A percentile compares a stretch with the other conserved stretches of the same genome.
phyloP scores from a whole-genome alignment of 1,284 basidiomycete genomes.

The Papiliotrema flavescens region DNA sequence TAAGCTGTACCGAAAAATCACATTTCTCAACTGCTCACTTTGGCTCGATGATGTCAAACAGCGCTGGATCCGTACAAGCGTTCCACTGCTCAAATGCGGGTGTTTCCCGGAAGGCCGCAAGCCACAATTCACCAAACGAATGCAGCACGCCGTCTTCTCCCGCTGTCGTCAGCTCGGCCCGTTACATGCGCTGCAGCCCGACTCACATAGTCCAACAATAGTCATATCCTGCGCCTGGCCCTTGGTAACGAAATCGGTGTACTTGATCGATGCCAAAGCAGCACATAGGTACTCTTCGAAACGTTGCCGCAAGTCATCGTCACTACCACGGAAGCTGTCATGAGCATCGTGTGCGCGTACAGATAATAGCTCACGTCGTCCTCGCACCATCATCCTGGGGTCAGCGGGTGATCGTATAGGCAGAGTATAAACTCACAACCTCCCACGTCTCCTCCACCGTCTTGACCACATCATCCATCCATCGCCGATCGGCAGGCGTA shows the following conservation, averaged over 20 bases:
- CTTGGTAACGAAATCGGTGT: constrained; percentile 66
- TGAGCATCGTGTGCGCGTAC: constrained; percentile 1
- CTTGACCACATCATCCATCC: constrained; percentile 79
- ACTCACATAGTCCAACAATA: constrained; percentile 7
- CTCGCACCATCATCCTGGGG: constrained; percentile 4
- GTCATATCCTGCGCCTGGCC: constrained; percentile 23
- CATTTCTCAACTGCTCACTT: constrained; percentile 54
- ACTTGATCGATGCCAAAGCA: constrained; percentile 68
- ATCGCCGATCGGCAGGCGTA: constrained; percentile 90
- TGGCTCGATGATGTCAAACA: constrained; percentile 91
- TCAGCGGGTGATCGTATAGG: background rate
- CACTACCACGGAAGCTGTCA: constrained; percentile 74
- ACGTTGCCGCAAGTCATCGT: constrained; percentile 83
- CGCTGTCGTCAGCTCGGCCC: constrained; percentile 5
- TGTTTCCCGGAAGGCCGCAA: constrained; percentile 76
- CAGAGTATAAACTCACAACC: constrained; percentile 43
- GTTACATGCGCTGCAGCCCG: background rate
- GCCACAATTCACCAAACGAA: constrained; percentile 80
- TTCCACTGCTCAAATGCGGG: constrained; percentile 85
- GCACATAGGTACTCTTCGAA: constrained; percentile 57
- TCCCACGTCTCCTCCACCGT: constrained; percentile 80
- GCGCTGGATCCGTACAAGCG: constrained; percentile 73
- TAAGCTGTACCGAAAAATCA: background rate
- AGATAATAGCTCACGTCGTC: background rate
- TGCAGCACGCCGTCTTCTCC: constrained; percentile 51